Conservation (phyloP, 1,284 basidiomycete species). For the Wolfiporia cocos region DNA sequence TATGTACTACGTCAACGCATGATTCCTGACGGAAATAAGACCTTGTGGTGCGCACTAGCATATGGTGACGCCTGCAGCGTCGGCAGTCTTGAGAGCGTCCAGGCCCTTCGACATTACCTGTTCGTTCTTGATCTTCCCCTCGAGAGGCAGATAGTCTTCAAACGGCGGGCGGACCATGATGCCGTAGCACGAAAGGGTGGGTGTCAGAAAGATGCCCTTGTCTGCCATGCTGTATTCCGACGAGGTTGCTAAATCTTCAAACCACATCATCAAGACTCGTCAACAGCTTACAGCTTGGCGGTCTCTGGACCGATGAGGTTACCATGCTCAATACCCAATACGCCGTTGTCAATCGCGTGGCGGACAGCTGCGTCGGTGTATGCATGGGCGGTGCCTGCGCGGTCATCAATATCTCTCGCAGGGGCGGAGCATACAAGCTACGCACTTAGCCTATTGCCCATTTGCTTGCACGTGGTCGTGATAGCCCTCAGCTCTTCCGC, state of each 20-base stretch:
- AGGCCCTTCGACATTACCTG: slow-evolving; percentile 37
- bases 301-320: slow-evolving; percentile 29
- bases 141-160: slow-evolving; percentile 34
- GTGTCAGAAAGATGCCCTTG: slow-evolving; percentile 35
- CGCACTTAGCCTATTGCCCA: slow-evolving; percentile 33
- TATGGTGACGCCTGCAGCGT: slow-evolving; percentile 30
- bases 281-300: slow-evolving; percentile 17
- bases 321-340: slow-evolving; percentile 42
- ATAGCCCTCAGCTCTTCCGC: slow-evolving; percentile 40
- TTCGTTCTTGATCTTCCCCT: slow-evolving; percentile 34
- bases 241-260: neutral
- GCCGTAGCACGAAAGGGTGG: slow-evolving; percentile 38
- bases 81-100: slow-evolving; percentile 30
- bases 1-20: slow-evolving; percentile 5
- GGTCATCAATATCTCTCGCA: neutral
- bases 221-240: slow-evolving; percentile 27
- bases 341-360: slow-evolving; percentile 34
- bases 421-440: neutral
- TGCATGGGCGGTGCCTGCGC: slow-evolving; percentile 30
- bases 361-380: slow-evolving; percentile 34
- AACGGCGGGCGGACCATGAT: slow-evolving; percentile 39
- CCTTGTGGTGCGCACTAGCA: slow-evolving; percentile 27
- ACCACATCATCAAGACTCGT: neutral
- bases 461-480: slow-evolving; percentile 36
- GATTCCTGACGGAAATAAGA: neutral